Evolutionary conservation across 805 yeast species (phyloP), one percentile per base, ranked within the genome.

Genomic region (Geotrichum ghanense): DNA sequence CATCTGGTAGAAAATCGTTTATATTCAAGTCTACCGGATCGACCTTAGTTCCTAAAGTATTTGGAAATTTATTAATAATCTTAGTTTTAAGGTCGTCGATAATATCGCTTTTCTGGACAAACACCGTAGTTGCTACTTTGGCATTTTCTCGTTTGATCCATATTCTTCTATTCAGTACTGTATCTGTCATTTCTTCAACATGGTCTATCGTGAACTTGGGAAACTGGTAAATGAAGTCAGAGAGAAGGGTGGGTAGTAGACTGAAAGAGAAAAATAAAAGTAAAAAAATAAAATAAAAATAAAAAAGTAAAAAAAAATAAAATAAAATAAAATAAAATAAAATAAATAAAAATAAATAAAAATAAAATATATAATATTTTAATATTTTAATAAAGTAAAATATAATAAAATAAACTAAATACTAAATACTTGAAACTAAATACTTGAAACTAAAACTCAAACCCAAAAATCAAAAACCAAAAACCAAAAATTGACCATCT

Each of bases 21-120:
- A 70, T 48, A 17, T 55, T 52, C 46, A 74, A 50, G 58, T 84
- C 86, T 9, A 95, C 78, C 6, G 94, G 79, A 65, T 87, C 87
- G 57, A 71, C 74, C 42, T 67, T 59, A 50, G 74, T 60, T 2
- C 79, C 83, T 47, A 82, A 58, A 2, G 85, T 73, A 49, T 82
- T 78, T 46, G 94, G 83, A 60, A 74, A 83, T 54, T 81, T 83
- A 41, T 65, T 66, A 31, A 79, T 62, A 1, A 89, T 72, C 49
- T 77, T 72, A 9, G 72, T 66, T 57, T 89, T 89, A 55, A 89
- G 67, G 62, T 90, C 95, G 61, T 89, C 97, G 3, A 89, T 73
- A 1, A 88, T 72, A 57, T 84, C 90, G 19, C 62, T 58, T 24
- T 76, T 76, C 16, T 70, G 68, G 17, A 84, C 81, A 48, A 70